phyloP scores from a whole-genome alignment of 202 grass and related monocot genomes.

The Elaeis oleifera region DNA sequence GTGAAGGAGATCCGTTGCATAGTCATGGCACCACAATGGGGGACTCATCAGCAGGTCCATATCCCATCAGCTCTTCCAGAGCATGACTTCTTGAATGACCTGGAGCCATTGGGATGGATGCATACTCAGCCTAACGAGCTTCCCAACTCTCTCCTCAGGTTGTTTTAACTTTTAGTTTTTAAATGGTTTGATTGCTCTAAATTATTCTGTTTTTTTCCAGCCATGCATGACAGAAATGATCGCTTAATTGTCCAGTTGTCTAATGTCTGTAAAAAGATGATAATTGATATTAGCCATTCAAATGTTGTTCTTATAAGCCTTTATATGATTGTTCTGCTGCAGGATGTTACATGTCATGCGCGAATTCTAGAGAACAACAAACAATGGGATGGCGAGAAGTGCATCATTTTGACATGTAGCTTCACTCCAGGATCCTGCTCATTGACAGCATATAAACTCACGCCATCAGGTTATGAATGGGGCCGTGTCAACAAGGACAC shows the following conservation, averaged over 20 bases:
- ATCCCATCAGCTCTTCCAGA: slow-evolving; percentile 83
- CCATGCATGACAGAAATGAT: no score
- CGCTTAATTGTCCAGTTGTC: no score
- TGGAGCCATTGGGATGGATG: slow-evolving; percentile 96
- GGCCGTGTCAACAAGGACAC: slow-evolving; percentile 93
- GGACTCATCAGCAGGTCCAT: slow-evolving; percentile 94
- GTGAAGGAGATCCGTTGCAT: slow-evolving; percentile 99
- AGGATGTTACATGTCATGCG: slow-evolving; percentile 83
- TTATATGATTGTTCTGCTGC: background rate
- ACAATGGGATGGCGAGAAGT: slow-evolving; percentile 98
- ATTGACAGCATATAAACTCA: slow-evolving; percentile 88
- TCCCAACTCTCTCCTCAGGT: slow-evolving; percentile 95
- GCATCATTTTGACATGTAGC: slow-evolving; percentile 94
- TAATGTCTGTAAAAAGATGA: no score
- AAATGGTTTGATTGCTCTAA: background rate
- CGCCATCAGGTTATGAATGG: slow-evolving; percentile 92
- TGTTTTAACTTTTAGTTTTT: slow-evolving; percentile 1
- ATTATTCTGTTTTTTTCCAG: background rate
- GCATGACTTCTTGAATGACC: slow-evolving; percentile 88
- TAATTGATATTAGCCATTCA: no score
- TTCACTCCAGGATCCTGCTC: slow-evolving; percentile 97
- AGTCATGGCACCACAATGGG: slow-evolving; percentile 77
- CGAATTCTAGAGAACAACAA: slow-evolving; percentile 90
- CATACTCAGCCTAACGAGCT: slow-evolving; percentile 97
- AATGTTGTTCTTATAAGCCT: no score